Evolutionary conservation across 257 asterid genomes (phyloP).

Genomic region (Solanum dulcamara): DNA sequence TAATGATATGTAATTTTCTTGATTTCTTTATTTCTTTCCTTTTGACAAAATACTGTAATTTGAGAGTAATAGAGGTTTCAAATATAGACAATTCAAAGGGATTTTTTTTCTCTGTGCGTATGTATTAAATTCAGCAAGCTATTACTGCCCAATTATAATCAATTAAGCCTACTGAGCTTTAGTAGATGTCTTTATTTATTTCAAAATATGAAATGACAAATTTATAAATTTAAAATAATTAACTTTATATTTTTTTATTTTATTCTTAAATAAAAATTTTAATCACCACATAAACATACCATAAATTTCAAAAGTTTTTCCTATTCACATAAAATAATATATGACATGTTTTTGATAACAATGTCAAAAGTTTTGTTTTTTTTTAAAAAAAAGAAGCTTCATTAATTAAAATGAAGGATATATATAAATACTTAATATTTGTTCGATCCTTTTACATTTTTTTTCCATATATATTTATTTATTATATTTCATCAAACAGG

Average conservation of each 20-base stretch:
- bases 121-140: background rate
- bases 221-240: background rate
- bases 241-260: background rate
- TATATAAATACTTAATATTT: background rate
- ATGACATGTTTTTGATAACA: background rate
- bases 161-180: background rate
- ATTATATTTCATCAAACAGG: too few species aligned
- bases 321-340: background rate
- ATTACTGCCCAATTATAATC: background rate
- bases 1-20: background rate
- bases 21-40: background rate
- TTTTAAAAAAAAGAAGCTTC: too few species aligned
- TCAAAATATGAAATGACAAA: background rate
- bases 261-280: background rate
- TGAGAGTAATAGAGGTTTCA: background rate
- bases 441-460: background rate
- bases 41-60: background rate
- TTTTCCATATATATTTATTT: too few species aligned
- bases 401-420: background rate
- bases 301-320: background rate
- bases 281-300: background rate
- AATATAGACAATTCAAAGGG: background rate
- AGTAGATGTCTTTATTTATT: background rate
- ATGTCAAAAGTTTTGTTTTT: too few species aligned
- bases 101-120: background rate